phyloP scores from a whole-genome alignment of 352 stramenopile species.

The Phytophthora citrophthora region DNA sequence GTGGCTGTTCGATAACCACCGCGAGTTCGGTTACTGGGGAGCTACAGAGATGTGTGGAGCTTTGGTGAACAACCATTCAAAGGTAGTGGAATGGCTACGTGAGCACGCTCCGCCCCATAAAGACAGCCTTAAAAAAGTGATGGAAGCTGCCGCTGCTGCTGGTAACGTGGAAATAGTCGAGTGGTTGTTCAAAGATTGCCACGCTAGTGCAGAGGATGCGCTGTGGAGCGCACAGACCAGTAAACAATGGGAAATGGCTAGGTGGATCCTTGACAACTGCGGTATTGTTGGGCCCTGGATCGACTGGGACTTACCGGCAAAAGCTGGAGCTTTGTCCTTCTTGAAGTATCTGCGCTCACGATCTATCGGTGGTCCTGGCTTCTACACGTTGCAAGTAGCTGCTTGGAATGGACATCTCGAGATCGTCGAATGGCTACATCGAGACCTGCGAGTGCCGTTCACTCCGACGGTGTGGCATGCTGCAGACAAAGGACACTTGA shows the following conservation, averaged over 20 bases:
- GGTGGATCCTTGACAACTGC: slow-evolving; percentile 40
- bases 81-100: slow-evolving; percentile 35
- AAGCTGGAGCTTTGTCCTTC: slow-evolving; percentile 52
- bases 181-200: slow-evolving; percentile 30
- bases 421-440: slow-evolving; percentile 42
- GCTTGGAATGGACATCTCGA: slow-evolving; percentile 47
- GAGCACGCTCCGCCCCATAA: slow-evolving; percentile 23
- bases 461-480: slow-evolving; percentile 34
- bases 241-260: slow-evolving; percentile 25
- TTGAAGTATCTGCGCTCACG: slow-evolving; percentile 54
- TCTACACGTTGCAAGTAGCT: slow-evolving; percentile 66
- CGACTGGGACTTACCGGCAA: slow-evolving; percentile 53
- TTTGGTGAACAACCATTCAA: slow-evolving; percentile 22
- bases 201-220: slow-evolving; percentile 27
- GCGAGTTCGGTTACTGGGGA: slow-evolving; percentile 35
- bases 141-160: slow-evolving; percentile 40
- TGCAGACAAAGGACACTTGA: slow-evolving; percentile 29
- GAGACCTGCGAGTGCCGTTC: slow-evolving; percentile 29
- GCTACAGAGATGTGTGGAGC: slow-evolving; percentile 41
- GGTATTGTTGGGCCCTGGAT: slow-evolving; percentile 33
- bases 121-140: slow-evolving; percentile 40
- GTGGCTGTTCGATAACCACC: slow-evolving; percentile 31
- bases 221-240: slow-evolving; percentile 30
- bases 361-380: slow-evolving; percentile 45
- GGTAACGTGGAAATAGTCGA: slow-evolving; percentile 41